Evolutionary conservation across 129 eudicot species (phyloP).

Genomic region (Tanacetum coccineum): DNA sequence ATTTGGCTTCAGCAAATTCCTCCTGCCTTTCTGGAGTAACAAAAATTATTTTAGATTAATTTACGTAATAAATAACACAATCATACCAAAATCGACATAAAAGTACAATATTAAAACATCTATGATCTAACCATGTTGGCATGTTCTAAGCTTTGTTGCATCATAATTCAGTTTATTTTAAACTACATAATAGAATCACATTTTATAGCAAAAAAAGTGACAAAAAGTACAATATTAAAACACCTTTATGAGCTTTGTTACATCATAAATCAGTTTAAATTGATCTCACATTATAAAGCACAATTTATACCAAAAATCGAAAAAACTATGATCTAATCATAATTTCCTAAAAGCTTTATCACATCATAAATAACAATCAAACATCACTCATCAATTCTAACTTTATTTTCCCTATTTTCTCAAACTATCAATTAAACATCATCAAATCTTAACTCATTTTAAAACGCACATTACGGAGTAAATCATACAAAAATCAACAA

Average conservation of each 20-base stretch:
- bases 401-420: too few species aligned
- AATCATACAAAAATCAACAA: too few species aligned
- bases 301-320: too few species aligned
- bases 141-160: too few species aligned
- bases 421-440: too few species aligned
- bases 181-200: background rate
- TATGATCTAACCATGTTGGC: background rate
- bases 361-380: too few species aligned
- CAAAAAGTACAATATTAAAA: background rate
- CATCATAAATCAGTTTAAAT: background rate
- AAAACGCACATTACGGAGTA: too few species aligned
- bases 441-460: too few species aligned
- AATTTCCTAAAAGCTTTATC: too few species aligned
- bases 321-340: too few species aligned
- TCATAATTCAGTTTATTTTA: background rate
- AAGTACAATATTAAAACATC: background rate
- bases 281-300: too few species aligned
- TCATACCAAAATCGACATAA: slow-evolving; percentile 13
- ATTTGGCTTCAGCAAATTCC: slow-evolving; percentile 48
- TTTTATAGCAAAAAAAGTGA: slow-evolving; percentile 10
- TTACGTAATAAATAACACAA: slow-evolving; percentile 3
- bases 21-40: slow-evolving; percentile 60
- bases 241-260: background rate
- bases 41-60: background rate
- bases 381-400: too few species aligned